A percentile compares a stretch with the other conserved stretches of the same genome.
Conservation (phyloP, 1,284 basidiomycete genomes). For the Ustilago xerochloae region DNA sequence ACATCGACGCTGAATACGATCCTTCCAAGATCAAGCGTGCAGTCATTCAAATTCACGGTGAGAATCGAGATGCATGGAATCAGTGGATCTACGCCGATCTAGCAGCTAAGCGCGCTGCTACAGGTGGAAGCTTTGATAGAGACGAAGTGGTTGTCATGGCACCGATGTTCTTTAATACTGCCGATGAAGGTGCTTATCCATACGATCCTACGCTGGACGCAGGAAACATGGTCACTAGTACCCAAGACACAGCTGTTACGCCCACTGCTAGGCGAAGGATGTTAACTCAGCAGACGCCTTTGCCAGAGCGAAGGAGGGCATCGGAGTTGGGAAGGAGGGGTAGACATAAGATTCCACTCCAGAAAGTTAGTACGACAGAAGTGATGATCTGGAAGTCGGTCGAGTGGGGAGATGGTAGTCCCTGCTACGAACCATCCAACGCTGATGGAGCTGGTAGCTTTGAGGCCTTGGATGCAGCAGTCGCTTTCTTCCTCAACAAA, state of each 20-base stretch:
- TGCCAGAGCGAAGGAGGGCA: neutral
- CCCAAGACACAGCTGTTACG: conserved; percentile 14
- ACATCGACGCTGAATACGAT: conserved; percentile 51
- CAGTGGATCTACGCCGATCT: conserved; percentile 60
- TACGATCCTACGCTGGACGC: conserved; percentile 23
- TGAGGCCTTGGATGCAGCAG: conserved; percentile 56
- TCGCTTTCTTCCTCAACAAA: conserved; percentile 51
- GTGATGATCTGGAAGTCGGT: conserved; percentile 50
- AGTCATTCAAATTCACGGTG: conserved; percentile 62
- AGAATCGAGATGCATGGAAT: conserved; percentile 63
- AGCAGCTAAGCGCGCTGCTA: conserved; percentile 39
- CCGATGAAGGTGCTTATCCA: conserved; percentile 57
- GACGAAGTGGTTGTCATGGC: conserved; percentile 61
- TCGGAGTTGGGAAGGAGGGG: neutral
- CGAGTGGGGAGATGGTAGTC: conserved; percentile 54
- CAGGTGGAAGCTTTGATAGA: conserved; percentile 43
- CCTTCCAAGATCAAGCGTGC: conserved; percentile 54
- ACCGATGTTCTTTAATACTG: conserved; percentile 55
- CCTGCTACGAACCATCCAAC: conserved; percentile 45
- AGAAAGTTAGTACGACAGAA: conserved; percentile 26
- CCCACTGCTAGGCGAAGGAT: neutral
- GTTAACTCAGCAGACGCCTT: neutral
- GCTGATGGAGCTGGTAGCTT: conserved; percentile 33
- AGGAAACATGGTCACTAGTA: conserved; percentile 1
- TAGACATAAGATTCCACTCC: conserved; percentile 5